Conservation (phyloP, 1,284 basidiomycete species). For the Anthracocystis setariae region DNA sequence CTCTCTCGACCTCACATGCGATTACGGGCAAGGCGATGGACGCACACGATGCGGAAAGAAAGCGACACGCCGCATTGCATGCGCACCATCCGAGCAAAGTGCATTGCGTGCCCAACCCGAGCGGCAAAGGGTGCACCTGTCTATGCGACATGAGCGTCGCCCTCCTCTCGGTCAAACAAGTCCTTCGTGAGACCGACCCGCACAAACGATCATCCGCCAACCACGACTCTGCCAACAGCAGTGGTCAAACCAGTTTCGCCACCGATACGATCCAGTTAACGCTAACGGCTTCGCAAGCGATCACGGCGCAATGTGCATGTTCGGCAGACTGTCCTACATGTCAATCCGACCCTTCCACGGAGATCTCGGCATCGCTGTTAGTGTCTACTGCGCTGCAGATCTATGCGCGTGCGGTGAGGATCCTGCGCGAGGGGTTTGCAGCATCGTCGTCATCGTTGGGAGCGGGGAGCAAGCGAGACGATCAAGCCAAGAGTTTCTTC, state of each 20-base stretch:
- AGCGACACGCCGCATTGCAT: constrained; percentile 17
- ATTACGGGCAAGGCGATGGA: constrained; percentile 6
- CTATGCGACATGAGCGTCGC: constrained; percentile 62
- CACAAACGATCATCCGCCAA: constrained; percentile 4
- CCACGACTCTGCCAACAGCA: background rate
- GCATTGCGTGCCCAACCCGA: constrained; percentile 66
- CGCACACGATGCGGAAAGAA: constrained; percentile 12
- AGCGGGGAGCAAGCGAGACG: no score
- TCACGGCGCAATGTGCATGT: constrained; percentile 62
- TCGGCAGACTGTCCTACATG: constrained; percentile 65
- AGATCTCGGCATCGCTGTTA: constrained; percentile 56
- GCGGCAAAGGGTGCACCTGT: constrained; percentile 64
- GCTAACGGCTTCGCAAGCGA: constrained; percentile 60
- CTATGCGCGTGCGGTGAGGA: constrained; percentile 63
- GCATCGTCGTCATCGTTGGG: constrained; percentile 13
- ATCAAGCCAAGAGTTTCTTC: constrained; percentile 11
- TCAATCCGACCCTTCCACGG: constrained; percentile 55
- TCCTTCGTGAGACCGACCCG: constrained; percentile 42
- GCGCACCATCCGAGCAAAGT: constrained; percentile 53
- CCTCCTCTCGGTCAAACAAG: constrained; percentile 56
- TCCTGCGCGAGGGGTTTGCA: constrained; percentile 57
- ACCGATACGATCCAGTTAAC: constrained; percentile 60
- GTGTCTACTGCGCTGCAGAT: constrained; percentile 66
- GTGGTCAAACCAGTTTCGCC: constrained; percentile 8
- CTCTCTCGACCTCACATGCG: constrained; percentile 30